Conservation (phyloP, 2,329 filamentous ascomycete species). For the Fusarium albidum region DNA sequence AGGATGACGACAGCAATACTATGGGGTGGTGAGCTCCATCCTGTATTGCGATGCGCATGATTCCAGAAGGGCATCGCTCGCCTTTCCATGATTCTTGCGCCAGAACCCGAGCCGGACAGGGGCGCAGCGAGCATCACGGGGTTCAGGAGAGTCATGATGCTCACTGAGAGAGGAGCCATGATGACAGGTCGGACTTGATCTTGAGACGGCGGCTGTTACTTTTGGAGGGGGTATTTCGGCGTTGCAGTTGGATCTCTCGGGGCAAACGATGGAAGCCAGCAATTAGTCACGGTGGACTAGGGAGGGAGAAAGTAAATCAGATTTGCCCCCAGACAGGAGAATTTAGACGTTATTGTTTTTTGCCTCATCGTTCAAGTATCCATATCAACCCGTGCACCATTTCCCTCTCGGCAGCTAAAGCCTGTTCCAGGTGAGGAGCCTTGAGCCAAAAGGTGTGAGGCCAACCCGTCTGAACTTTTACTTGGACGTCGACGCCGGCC, state of each 20-base stretch:
- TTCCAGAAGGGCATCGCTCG: no score
- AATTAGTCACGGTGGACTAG: background rate
- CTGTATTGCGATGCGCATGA: no score
- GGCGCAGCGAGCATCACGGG: no score
- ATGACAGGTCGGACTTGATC: no score
- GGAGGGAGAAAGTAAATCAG: background rate
- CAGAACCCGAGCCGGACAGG: no score
- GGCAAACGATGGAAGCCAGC: background rate
- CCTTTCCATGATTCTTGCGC: no score
- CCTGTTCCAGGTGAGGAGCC: conserved; percentile 51
- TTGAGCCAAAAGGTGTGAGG: conserved; percentile 63
- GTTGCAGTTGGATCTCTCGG: no score
- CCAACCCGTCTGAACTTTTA: conserved; percentile 55
- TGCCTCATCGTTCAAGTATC: conserved; percentile 40
- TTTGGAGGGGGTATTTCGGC: no score
- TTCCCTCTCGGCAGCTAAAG: conserved; percentile 51
- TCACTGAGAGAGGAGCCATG: no score
- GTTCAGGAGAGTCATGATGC: no score
- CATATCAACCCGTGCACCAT: conserved; percentile 53
- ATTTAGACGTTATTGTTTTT: background rate
- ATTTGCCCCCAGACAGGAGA: background rate
- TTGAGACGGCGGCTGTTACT: no score
- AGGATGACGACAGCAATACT: no score
- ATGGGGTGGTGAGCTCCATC: background rate
- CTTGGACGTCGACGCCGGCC: conserved; percentile 49